Evolutionary conservation across 441 rosid species (phyloP).

Genomic region (Croton setiger): DNA sequence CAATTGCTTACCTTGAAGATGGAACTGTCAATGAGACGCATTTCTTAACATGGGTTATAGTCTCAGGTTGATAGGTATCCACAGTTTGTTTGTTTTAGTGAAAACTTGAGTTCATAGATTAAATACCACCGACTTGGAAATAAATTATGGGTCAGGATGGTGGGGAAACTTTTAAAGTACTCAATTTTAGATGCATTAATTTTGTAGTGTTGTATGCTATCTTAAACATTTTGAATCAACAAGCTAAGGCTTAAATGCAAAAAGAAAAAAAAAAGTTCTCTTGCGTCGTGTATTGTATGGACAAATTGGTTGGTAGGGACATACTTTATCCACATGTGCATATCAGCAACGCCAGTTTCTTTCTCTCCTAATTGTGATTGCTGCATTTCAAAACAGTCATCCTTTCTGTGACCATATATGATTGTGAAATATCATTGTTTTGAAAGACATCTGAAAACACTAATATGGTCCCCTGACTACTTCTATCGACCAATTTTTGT

Average conservation of each 20-base stretch:
- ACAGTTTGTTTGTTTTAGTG: slow-evolving; percentile 1
- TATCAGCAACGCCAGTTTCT: slow-evolving; percentile 32
- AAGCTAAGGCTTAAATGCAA: too few species aligned
- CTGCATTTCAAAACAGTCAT: slow-evolving; percentile 40
- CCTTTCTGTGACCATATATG: slow-evolving; percentile 45
- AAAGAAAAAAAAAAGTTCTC: background rate
- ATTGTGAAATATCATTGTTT: slow-evolving; percentile 10
- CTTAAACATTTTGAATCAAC: background rate
- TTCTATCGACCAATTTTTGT: slow-evolving; percentile 31
- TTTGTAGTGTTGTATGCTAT: slow-evolving; percentile 5
- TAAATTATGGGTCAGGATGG: background rate
- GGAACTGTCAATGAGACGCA: background rate
- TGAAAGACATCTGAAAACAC: slow-evolving; percentile 10
- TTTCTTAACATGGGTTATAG: slow-evolving; percentile 1
- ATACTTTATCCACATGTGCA: slow-evolving; percentile 45
- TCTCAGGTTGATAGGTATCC: slow-evolving; percentile 16
- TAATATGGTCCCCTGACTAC: slow-evolving; percentile 16
- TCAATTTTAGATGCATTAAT: background rate
- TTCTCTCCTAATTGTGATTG: slow-evolving; percentile 41
- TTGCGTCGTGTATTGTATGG: background rate
- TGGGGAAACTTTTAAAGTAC: slow-evolving; percentile 12
- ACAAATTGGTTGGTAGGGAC: slow-evolving; percentile 17
- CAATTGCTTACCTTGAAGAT: slow-evolving; percentile 9
- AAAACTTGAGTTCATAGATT: slow-evolving; percentile 9
- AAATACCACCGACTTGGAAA: slow-evolving; percentile 3